Evolutionary conservation across 805 yeast species (phyloP), one percentile per base, ranked within the genome.

Genomic region (Candida arabinofermentans): DNA sequence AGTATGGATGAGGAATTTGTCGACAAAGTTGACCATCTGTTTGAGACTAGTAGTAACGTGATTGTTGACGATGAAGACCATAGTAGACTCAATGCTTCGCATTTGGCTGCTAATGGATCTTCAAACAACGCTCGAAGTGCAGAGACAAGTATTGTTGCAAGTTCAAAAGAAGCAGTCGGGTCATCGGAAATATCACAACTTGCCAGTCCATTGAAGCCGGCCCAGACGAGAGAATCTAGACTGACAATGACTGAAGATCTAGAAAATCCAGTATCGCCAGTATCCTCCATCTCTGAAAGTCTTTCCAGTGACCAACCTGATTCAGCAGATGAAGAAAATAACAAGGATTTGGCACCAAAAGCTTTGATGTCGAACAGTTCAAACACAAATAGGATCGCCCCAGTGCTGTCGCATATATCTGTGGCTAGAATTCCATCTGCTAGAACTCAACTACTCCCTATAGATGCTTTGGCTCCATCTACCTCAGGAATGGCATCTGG

Each of bases 351-450:
- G 22, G 39, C 18, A 19, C 58, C 56, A n/a, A 51, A 42, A 12
- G 47, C 52, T 2, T 39, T 53, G 5, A 22, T 46, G 8, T 39
- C 49, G 8, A 8, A 29, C 14, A 26, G 34, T 8, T 27, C 35
- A 2, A 14, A 21, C 21, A 32, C 38, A 18, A 19, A 16, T 3
- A 24, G 37, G 27, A 22, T 21, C 7, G n/a, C 17, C 8, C 39
- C 43, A 3, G 35, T 32, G 8, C 8, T 36, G 6, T 40, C 54
- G 2, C 43, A 39, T 23, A 30, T 21, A 30, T 26, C 53, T 2
- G 37, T 58, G 8, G 55, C 58, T 4, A 50, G 58, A 38, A 57
- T 62, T 13, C 65, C 66, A 2, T 61, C 65, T 4, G 65, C 65
- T 10, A 51, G 66, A 49, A 44, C 33, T 14, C 50, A 43, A 14